phyloP scores from a whole-genome alignment of 2,329 filamentous ascomycete genomes.

The Cercospora sojina region DNA sequence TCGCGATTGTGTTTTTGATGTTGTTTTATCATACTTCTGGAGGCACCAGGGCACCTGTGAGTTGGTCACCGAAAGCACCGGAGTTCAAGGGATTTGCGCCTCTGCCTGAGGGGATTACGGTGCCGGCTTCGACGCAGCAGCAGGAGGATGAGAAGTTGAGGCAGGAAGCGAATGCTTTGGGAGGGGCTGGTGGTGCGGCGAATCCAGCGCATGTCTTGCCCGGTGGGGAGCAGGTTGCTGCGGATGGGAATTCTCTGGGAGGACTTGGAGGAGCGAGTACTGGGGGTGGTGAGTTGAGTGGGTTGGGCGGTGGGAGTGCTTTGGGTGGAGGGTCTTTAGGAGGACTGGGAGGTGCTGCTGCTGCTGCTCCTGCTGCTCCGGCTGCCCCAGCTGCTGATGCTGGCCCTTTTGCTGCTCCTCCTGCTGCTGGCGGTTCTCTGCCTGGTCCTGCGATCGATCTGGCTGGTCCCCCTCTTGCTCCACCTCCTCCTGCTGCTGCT shows the following conservation, averaged over 20 bases:
- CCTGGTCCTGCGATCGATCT: not conserved
- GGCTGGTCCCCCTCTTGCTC: not conserved
- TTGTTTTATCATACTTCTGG: slow-evolving; percentile 7
- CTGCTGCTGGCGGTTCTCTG: not conserved
- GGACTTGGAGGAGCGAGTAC: not conserved
- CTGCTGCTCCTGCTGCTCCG: not conserved
- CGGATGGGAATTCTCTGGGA: not conserved
- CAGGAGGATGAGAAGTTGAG: not conserved
- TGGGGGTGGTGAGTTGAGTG: not conserved
- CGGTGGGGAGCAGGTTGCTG: not conserved
- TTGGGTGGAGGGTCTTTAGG: not conserved
- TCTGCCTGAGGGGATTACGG: slow-evolving; percentile 3
- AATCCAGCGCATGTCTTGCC: slow-evolving; percentile 8
- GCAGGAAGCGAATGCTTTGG: not conserved
- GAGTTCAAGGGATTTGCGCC: slow-evolving; percentile 11
- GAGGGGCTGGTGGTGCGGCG: not conserved
- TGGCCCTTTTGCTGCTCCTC: not conserved
- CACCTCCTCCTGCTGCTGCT: not conserved
- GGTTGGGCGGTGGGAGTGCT: not conserved
- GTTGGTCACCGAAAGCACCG: not conserved
- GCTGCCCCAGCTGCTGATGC: not conserved
- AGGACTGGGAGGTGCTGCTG: not conserved
- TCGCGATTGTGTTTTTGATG: not conserved
- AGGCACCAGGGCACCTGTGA: not conserved
- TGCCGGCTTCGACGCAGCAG: not conserved